phyloP scores from a whole-genome alignment of 2,329 filamentous ascomycete species.

The Huntiella moniliformis region DNA sequence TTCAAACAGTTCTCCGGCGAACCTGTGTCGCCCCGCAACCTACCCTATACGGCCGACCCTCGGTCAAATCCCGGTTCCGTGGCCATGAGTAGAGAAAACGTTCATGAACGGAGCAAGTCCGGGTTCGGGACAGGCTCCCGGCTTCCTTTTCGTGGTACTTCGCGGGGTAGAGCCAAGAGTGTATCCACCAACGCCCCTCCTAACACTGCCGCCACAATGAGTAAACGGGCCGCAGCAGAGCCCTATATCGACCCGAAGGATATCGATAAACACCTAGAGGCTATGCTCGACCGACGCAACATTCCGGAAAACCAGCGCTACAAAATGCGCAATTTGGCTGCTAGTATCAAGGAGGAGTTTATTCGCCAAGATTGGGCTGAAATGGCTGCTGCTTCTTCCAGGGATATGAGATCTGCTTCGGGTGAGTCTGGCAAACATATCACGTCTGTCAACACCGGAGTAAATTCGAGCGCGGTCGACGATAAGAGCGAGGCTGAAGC shows the following conservation, averaged over 20 bases:
- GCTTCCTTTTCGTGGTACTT: conserved; percentile 14
- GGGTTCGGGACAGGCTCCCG: conserved; percentile 1
- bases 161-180: conserved; percentile 21
- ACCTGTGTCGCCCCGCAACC: neutral
- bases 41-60: conserved; percentile 2
- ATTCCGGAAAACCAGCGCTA: conserved; percentile 86
- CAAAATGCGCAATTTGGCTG: conserved; percentile 79
- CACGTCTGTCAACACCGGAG: conserved; percentile 15
- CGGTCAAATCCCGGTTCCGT: conserved; percentile 1
- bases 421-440: neutral
- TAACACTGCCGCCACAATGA: conserved; percentile 4
- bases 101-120: conserved; percentile 1
- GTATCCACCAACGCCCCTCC: conserved; percentile 4
- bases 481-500: conserved; percentile 23
- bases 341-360: conserved; percentile 88
- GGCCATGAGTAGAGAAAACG: neutral
- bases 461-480: conserved; percentile 16
- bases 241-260: conserved; percentile 31
- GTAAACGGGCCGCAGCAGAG: conserved; percentile 25
- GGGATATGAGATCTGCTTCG: conserved; percentile 1
- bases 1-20: conserved; percentile 9
- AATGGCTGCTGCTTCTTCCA: conserved; percentile 28
- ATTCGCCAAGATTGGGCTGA: conserved; percentile 74
- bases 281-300: conserved; percentile 64
- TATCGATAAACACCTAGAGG: conserved; percentile 39